These are phyloP conservation scores for Saccharomyces hybrid DNA, from an alignment of 1,139 yeast species.

Conservation along the genomic window DNA sequence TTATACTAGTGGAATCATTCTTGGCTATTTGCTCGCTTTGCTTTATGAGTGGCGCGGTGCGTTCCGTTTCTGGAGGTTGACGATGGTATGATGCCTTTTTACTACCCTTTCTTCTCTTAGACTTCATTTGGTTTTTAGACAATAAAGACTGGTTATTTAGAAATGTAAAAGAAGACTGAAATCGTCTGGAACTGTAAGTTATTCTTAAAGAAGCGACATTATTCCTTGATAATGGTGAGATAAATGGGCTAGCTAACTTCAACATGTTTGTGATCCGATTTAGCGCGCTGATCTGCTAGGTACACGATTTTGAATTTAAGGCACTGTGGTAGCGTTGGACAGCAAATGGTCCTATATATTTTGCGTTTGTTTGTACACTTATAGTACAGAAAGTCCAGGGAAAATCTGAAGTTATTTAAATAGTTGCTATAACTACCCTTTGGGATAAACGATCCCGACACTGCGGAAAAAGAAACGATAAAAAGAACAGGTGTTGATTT, in stretches of 20 bases:
- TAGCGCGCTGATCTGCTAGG: not conserved
- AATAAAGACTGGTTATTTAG: slow-evolving; percentile 20
- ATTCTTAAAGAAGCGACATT: not conserved
- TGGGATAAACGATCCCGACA: not conserved
- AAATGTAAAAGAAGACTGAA: slow-evolving; percentile 25
- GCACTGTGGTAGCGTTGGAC: not conserved
- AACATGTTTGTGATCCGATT: not conserved
- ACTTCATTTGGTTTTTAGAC: slow-evolving; percentile 20
- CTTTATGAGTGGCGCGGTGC: not conserved
- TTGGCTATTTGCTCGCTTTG: not conserved
- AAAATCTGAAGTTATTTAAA: not conserved
- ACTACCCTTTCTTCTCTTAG: slow-evolving; percentile 14
- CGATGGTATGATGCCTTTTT: not conserved
- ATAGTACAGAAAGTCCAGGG: not conserved
- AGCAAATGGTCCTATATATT: not conserved
- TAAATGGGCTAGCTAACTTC: not conserved
- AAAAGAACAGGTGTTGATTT: not conserved
- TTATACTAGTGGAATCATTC: not conserved
- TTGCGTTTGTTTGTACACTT: not conserved
- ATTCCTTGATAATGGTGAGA: not conserved
- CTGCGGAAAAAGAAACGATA: not conserved
- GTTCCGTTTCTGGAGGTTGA: not conserved
- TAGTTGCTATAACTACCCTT: not conserved
- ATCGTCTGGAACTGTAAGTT: slow-evolving; percentile 7
- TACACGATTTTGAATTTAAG: not conserved